Evolutionary conservation across 805 yeast genomes (phyloP).

Genomic region (Kluyveromyces aestuarii): DNA sequence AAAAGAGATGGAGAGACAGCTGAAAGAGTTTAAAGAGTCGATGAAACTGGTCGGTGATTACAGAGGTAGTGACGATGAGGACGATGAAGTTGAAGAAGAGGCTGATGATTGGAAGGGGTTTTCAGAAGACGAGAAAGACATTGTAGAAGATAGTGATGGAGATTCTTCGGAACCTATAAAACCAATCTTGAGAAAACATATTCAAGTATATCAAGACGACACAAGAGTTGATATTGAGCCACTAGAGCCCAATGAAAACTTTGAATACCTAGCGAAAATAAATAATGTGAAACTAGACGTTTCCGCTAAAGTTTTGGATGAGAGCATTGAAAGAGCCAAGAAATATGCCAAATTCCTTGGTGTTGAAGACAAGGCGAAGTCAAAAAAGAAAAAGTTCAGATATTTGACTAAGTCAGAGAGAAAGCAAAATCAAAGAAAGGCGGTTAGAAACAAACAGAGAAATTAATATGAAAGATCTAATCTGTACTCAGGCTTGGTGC

Average conservation of each 20-base stretch:
- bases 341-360: slow-evolving; percentile 69
- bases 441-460: slow-evolving; percentile 30
- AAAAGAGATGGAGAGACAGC: slow-evolving; percentile 51
- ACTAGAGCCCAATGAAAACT: slow-evolving; percentile 37
- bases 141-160: slow-evolving; percentile 15
- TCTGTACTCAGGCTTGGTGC: not conserved
- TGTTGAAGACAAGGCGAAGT: slow-evolving; percentile 33
- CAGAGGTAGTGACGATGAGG: slow-evolving; percentile 15
- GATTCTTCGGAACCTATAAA: slow-evolving; percentile 12
- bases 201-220: slow-evolving; percentile 27
- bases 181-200: slow-evolving; percentile 27
- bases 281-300: slow-evolving; percentile 65
- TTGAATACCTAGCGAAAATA: slow-evolving; percentile 53
- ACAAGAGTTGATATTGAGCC: slow-evolving; percentile 42
- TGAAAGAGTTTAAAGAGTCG: slow-evolving; percentile 26
- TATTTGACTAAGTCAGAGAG: slow-evolving; percentile 79
- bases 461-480: slow-evolving; percentile 6
- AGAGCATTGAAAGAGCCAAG: slow-evolving; percentile 70
- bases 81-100: slow-evolving; percentile 11
- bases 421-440: slow-evolving; percentile 44
- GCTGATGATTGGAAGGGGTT: slow-evolving; percentile 31
- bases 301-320: slow-evolving; percentile 60
- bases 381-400: slow-evolving; percentile 53
- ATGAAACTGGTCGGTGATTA: slow-evolving; percentile 22
- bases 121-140: slow-evolving; percentile 19